Conservation (phyloP, 2,329 filamentous ascomycete species). For the Metarhizium album region DNA sequence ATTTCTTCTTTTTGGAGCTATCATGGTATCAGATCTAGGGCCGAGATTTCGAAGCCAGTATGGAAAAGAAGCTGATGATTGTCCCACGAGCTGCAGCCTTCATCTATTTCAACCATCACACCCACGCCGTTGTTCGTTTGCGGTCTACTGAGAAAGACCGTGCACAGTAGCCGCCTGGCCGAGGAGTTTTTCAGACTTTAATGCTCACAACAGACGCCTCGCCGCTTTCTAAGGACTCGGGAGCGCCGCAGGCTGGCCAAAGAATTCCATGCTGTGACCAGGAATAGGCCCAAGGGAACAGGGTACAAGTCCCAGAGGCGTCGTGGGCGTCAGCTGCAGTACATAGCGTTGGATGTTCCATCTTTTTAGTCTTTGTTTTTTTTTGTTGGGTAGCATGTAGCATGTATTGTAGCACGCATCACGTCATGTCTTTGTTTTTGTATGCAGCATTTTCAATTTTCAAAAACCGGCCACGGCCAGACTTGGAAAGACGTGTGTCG, state of each 20-base stretch:
- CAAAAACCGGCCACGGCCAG: too few species aligned
- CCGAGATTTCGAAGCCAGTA: not conserved
- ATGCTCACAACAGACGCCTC: not conserved
- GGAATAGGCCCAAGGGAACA: not conserved
- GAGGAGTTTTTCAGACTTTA: not conserved
- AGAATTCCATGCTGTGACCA: not conserved
- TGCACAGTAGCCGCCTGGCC: not conserved
- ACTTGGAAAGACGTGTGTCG: too few species aligned
- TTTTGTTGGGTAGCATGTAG: not conserved
- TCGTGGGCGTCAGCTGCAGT: not conserved
- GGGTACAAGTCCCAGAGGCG: not conserved
- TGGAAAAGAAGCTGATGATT: not conserved
- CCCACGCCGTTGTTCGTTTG: not conserved
- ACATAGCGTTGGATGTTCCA: not conserved
- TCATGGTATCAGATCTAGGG: not conserved
- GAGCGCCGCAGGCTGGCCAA: not conserved
- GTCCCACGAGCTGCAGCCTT: not conserved
- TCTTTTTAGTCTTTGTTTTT: not conserved
- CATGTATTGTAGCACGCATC: not conserved
- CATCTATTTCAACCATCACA: not conserved
- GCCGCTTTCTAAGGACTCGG: not conserved
- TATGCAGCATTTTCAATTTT: not conserved
- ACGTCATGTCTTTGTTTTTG: not conserved
- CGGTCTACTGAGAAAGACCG: not conserved
- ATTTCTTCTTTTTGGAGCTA: not conserved